Evolutionary conservation across 2,329 filamentous ascomycete species (phyloP).

Genomic region (Dothiorella sarmentorum): DNA sequence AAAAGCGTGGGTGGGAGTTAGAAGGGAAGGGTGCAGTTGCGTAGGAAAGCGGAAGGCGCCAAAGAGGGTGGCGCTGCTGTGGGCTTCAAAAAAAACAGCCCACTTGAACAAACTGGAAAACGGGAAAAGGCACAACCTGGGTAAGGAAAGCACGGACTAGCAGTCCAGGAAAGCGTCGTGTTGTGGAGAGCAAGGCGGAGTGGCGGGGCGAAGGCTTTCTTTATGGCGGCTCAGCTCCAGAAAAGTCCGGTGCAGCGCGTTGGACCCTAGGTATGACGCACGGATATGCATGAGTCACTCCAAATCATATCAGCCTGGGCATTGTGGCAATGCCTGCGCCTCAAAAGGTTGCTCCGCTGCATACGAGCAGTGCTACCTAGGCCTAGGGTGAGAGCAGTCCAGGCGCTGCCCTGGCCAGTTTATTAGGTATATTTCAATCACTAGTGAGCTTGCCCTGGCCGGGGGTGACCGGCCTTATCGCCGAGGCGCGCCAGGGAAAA

Average conservation of each 20-base stretch:
- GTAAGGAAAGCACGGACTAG: neutral
- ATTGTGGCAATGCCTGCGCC: neutral
- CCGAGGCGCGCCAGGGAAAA: conserved; percentile 21
- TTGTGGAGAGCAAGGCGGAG: conserved; percentile 13
- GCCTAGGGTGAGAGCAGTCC: neutral
- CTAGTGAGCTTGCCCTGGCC: no score
- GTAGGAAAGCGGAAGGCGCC: neutral
- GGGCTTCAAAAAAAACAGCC: conserved; percentile 33
- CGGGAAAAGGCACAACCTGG: conserved; percentile 3
- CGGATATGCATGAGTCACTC: conserved; percentile 10
- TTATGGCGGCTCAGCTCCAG: conserved; percentile 1
- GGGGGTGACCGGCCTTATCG: neutral
- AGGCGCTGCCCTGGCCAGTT: neutral
- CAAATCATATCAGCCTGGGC: neutral
- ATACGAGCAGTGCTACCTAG: neutral
- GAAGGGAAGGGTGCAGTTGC: neutral
- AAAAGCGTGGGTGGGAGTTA: neutral
- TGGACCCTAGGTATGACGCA: conserved; percentile 12
- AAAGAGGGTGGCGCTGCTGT: neutral
- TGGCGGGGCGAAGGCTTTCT: neutral
- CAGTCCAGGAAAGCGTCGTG: conserved; percentile 12
- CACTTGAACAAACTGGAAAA: conserved; percentile 27
- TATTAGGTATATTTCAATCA: no score
- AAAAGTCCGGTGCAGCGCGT: neutral
- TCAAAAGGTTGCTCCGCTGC: neutral